phyloP scores from a whole-genome alignment of 768 basidiomycete genomes.

The Agrocybe chaxingu region DNA sequence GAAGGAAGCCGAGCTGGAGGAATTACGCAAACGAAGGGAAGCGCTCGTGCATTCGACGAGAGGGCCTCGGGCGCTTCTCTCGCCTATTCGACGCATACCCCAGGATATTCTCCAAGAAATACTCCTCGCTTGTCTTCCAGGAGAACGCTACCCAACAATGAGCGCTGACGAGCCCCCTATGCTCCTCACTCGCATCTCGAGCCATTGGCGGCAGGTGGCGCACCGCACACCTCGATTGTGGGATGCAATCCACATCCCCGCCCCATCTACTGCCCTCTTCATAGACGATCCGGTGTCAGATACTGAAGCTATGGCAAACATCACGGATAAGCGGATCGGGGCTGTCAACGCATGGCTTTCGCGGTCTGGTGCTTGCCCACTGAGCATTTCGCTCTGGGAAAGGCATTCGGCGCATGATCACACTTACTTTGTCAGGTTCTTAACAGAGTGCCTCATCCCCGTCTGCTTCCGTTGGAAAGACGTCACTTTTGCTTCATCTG shows the following conservation, averaged over 20 bases:
- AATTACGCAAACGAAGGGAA: neutral
- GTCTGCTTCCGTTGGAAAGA: no score
- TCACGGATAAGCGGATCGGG: no score
- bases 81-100: slow-evolving; percentile 16
- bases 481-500: no score
- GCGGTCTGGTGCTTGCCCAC: no score
- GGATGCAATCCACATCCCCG: slow-evolving; percentile 16
- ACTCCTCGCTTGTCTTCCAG: slow-evolving; percentile 16
- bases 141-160: slow-evolving; percentile 18
- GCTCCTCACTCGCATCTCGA: slow-evolving; percentile 16
- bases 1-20: no score
- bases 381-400: no score
- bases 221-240: slow-evolving; percentile 15
- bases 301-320: no score
- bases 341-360: no score
- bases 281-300: no score
- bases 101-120: slow-evolving; percentile 16
- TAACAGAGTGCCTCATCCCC: no score
- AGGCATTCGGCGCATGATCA: no score
- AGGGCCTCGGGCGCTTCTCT: slow-evolving; percentile 4
- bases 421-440: no score
- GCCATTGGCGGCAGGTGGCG: slow-evolving; percentile 15
- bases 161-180: slow-evolving; percentile 15
- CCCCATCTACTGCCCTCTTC: slow-evolving; percentile 1
- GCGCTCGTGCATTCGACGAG: neutral